A percentile compares a stretch with the other conserved stretches of the same genome.
Conservation (phyloP, 1,284 basidiomycete species). For the Ceratobasidium theobromae region DNA sequence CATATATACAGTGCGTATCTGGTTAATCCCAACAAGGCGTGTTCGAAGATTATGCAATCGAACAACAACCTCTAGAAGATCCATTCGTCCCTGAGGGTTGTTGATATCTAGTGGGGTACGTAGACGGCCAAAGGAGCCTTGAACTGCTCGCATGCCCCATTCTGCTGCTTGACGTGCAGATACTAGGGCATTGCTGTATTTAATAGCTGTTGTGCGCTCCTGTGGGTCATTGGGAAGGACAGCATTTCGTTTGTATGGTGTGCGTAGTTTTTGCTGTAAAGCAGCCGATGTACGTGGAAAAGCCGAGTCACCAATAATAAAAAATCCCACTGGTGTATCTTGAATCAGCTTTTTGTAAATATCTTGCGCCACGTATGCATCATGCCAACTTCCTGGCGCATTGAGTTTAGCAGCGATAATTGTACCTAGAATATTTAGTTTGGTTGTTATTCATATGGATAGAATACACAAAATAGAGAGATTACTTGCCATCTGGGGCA, state of each 20-base stretch:
- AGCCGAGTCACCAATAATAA: constrained; percentile 49
- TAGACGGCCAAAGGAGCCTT: constrained; percentile 50
- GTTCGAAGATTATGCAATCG: constrained; percentile 44
- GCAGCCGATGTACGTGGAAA: constrained; percentile 45
- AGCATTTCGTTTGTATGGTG: constrained; percentile 48
- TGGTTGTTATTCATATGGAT: not conserved
- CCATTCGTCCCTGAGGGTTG: constrained; percentile 37
- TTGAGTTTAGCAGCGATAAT: constrained; percentile 47
- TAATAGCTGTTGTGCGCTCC: constrained; percentile 38
- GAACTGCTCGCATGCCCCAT: constrained; percentile 50
- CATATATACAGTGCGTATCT: constrained; percentile 48
- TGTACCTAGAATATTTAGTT: constrained; percentile 38
- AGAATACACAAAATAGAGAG: constrained; percentile 38
- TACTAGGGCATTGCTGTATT: constrained; percentile 44
- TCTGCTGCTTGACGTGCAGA: constrained; percentile 50
- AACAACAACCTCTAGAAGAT: constrained; percentile 43
- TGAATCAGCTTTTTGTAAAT: constrained; percentile 46
- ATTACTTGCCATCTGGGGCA: constrained; percentile 44
- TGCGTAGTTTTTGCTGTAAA: constrained; percentile 44
- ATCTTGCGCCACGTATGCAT: constrained; percentile 46
- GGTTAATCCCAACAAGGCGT: constrained; percentile 45
- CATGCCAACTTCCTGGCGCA: constrained; percentile 54
- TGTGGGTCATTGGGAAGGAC: constrained; percentile 39
- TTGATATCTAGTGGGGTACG: constrained; percentile 45
- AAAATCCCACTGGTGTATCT: constrained; percentile 46